These are phyloP conservation scores for Seiridium cupressi DNA, from an alignment of 2,329 filamentous ascomycete species.

Conservation along the genomic window DNA sequence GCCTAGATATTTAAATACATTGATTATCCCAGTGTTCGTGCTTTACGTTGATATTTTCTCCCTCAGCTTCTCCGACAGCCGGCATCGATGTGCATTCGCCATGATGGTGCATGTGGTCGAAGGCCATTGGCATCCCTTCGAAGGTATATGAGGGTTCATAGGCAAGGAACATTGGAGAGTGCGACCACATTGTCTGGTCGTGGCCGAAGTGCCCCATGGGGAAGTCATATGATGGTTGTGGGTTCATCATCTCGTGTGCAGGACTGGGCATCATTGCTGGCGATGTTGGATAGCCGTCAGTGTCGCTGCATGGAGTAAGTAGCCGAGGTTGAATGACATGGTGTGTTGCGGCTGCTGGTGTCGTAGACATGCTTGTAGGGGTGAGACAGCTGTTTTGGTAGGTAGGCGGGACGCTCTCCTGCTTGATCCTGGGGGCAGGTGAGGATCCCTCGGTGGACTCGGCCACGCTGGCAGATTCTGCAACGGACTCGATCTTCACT, in stretches of 20 bases:
- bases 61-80: slow-evolving; percentile 21
- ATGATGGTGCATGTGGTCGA: slow-evolving; percentile 26
- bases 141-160: slow-evolving; percentile 40
- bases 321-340: slow-evolving; percentile 34
- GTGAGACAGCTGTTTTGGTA: slow-evolving; percentile 25
- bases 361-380: slow-evolving; percentile 25
- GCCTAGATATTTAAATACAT: not conserved
- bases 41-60: slow-evolving; percentile 30
- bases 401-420: slow-evolving; percentile 30
- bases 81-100: slow-evolving; percentile 21
- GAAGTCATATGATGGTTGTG: slow-evolving; percentile 27
- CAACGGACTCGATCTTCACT: slow-evolving; percentile 36
- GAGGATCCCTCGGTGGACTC: slow-evolving; percentile 17
- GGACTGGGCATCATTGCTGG: slow-evolving; percentile 30
- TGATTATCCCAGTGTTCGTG: slow-evolving; percentile 31
- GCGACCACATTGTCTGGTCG: slow-evolving; percentile 28
- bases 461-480: slow-evolving; percentile 16
- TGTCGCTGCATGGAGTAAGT: slow-evolving; percentile 54
- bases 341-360: slow-evolving; percentile 21
- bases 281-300: slow-evolving; percentile 34
- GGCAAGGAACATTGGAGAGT: slow-evolving; percentile 34
- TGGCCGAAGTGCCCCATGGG: slow-evolving; percentile 24
- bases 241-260: slow-evolving; percentile 27
- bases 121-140: slow-evolving; percentile 31
- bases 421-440: slow-evolving; percentile 32